These are phyloP conservation scores for Pseudopithomyces chartarum DNA, from an alignment of 2,329 filamentous ascomycete genomes.

Conservation along the genomic window DNA sequence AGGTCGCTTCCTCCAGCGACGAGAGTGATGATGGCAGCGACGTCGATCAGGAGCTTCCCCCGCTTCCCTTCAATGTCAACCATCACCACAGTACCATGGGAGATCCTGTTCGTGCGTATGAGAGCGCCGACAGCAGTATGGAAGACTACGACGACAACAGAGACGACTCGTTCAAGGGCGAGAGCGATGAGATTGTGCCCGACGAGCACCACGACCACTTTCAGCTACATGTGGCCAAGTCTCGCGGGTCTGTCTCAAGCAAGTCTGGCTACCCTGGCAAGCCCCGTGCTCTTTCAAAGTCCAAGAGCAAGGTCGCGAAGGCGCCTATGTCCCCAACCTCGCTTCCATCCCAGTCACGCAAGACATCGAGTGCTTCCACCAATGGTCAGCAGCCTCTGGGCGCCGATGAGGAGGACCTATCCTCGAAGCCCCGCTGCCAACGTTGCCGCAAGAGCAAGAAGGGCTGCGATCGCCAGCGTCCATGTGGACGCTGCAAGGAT, in stretches of 20 bases:
- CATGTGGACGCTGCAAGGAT: slow-evolving; percentile 93
- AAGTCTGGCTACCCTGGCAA: slow-evolving; percentile 49
- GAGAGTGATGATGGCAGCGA: slow-evolving; percentile 76
- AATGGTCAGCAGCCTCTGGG: slow-evolving; percentile 67
- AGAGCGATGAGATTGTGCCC: slow-evolving; percentile 54
- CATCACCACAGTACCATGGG: slow-evolving; percentile 22
- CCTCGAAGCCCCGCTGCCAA: slow-evolving; percentile 95
- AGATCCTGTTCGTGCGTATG: slow-evolving; percentile 53
- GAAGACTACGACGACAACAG: slow-evolving; percentile 62
- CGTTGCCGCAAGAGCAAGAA: slow-evolving; percentile 99
- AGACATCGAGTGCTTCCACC: slow-evolving; percentile 73
- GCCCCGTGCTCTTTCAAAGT: slow-evolving; percentile 54
- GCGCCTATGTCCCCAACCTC: slow-evolving; percentile 62
- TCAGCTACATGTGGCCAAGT: slow-evolving; percentile 47
- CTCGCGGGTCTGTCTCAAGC: slow-evolving; percentile 44
- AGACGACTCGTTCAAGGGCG: slow-evolving; percentile 59
- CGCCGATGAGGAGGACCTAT: slow-evolving; percentile 84
- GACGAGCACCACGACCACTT: slow-evolving; percentile 45
- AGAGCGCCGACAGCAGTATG: slow-evolving; percentile 60
- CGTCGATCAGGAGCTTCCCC: slow-evolving; percentile 55
- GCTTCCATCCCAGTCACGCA: slow-evolving; percentile 71
- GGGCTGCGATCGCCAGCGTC: slow-evolving; percentile 94
- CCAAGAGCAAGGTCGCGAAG: slow-evolving; percentile 55
- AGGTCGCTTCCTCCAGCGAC: slow-evolving; percentile 58
- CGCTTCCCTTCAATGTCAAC: slow-evolving; percentile 34